Evolutionary conservation across 306 rosid species (phyloP), one percentile per base, ranked within the genome.

Genomic region (Lotus japonicus): DNA sequence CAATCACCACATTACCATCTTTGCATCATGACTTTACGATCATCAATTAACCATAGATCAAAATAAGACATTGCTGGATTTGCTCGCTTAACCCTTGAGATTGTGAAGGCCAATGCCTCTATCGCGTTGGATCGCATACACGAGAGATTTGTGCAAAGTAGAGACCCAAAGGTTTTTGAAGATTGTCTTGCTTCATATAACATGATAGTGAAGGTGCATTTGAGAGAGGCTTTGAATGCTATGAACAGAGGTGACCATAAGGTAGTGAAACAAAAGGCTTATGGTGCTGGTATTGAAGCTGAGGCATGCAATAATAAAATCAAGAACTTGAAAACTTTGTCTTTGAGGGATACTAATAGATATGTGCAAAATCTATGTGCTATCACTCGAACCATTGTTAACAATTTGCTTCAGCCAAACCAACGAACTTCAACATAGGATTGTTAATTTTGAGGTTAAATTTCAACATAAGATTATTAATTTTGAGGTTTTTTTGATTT

Each of bases 11-110:
- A 77, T 63, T 70, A 77, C 42, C 73, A 77, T 7, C 19, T 55
- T 6, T 77, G 73, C 21, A 52, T 39, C 0, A 15, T 46, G n/a
- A 77, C 63, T 8, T 16, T 77, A 48, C 11, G 55, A 36, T 70
- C 81, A 64, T 63, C 81, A 26, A 64, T 77, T 55, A 41, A 23
- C 2, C 81, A 77, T 55, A 63, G 49, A 70, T 77, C 77, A 6
- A 77, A 56, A 64, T 49, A 5, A 55, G 68, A 77, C 28, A 35
- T 70, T 56, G 55, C 3, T 19, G 76, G 77, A 46, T 77, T 77
- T 70, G 77, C 68, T 54, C 72, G 14, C 2, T 12, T 77, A 36
- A 17, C 60, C 13, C 81, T 77, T 55, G 48, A 64, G 10, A 63
- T 70, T 21, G 41, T 56, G 1, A 36, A 64, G 16, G 73, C 62